Percentiles rank a stretch among this genome's conserved stretches.
These are phyloP conservation scores for Boletus bicolor DNA, from an alignment of 768 basidiomycete species.

Conservation along the genomic window DNA sequence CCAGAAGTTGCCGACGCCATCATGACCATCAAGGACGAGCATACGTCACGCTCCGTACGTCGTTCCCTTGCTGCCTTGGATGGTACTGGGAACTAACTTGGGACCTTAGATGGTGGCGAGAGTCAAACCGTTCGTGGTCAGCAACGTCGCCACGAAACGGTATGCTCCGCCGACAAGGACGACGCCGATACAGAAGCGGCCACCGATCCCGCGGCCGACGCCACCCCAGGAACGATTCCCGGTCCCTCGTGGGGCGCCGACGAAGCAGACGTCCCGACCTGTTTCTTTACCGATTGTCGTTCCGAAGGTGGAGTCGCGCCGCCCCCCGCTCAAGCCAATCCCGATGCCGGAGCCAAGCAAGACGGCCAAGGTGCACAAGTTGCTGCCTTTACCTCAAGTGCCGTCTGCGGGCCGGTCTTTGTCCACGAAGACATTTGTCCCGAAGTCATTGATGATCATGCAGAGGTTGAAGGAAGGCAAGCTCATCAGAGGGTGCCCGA, in stretches of 20 bases:
- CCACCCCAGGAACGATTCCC: background rate
- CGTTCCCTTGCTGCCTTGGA: background rate
- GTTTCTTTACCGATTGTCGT: background rate
- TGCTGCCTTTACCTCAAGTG: background rate
- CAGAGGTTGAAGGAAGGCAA: background rate
- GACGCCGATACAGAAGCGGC: background rate
- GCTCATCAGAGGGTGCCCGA: background rate
- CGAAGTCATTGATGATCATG: background rate
- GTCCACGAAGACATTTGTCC: background rate
- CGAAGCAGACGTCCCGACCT: background rate
- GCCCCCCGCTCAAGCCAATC: background rate
- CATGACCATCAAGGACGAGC: background rate
- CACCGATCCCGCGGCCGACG: background rate
- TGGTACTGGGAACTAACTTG: background rate
- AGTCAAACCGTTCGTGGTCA: conserved; percentile 12
- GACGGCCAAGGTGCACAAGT: background rate
- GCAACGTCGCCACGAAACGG: background rate
- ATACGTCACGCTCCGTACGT: background rate
- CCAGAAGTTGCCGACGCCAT: background rate
- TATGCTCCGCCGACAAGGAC: background rate
- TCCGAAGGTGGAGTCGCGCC: background rate
- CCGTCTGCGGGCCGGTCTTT: too few species aligned
- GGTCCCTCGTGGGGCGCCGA: background rate
- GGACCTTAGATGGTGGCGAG: background rate
- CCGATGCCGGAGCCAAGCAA: background rate